phyloP scores from a whole-genome alignment of 2,329 filamentous ascomycete genomes.

The Huntiella abstrusa region DNA sequence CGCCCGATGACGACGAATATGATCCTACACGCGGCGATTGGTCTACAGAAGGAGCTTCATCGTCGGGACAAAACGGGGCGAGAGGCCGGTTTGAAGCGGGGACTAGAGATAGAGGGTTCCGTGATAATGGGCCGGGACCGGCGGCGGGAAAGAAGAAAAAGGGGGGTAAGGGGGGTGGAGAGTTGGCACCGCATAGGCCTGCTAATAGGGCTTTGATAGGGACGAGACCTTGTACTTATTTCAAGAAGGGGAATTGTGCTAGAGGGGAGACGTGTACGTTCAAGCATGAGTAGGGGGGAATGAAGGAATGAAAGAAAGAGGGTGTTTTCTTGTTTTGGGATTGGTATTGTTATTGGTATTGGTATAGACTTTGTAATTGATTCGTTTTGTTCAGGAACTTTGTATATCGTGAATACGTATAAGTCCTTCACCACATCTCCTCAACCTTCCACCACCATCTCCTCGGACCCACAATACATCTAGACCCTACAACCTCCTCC shows the following conservation, averaged over 20 bases:
- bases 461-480: no score
- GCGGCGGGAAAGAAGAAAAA: constrained; percentile 19
- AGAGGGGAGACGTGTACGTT: constrained; percentile 60
- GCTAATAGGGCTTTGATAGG: constrained; percentile 40
- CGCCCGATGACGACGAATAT: constrained; percentile 10
- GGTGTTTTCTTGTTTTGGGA: no score
- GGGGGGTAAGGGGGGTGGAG: constrained; percentile 21
- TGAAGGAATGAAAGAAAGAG: not conserved
- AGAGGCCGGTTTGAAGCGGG: constrained; percentile 3
- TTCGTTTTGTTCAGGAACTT: no score
- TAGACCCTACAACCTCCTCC: no score
- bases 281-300: constrained; percentile 34
- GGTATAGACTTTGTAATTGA: no score
- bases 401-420: no score
- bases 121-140: constrained; percentile 14
- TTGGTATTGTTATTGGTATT: no score
- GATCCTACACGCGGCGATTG: constrained; percentile 12
- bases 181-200: constrained; percentile 23
- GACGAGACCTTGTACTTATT: constrained; percentile 53
- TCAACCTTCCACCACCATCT: no score
- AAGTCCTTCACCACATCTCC: no score
- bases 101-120: constrained; percentile 15
- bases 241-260: constrained; percentile 49
- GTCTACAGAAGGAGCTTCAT: constrained; percentile 5
- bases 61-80: not conserved